Percentiles rank a stretch among this genome's conserved stretches.
These are phyloP conservation scores for Pelargonium australe DNA, from an alignment of 441 rosid genomes.

Conservation along the genomic window DNA sequence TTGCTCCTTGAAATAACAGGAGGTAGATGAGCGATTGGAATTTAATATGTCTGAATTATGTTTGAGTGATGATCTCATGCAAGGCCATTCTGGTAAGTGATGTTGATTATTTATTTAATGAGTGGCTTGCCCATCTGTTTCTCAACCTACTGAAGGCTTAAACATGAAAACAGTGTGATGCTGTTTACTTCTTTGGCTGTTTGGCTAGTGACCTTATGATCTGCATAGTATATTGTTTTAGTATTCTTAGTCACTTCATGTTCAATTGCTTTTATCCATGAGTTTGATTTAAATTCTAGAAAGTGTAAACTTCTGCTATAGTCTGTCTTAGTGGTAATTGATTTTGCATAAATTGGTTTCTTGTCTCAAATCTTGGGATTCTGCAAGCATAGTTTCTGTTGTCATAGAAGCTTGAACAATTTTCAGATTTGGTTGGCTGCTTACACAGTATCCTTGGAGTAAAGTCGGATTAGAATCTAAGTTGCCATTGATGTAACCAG, in stretches of 20 bases:
- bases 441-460: background rate
- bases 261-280: background rate
- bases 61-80: slow-evolving; percentile 63
- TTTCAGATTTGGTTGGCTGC: background rate
- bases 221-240: no score
- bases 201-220: no score
- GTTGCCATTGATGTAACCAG: background rate
- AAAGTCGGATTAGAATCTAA: background rate
- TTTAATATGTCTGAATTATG: slow-evolving; percentile 79
- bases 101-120: background rate
- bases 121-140: background rate
- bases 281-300: background rate
- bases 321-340: background rate
- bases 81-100: slow-evolving; percentile 55
- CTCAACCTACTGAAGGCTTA: background rate
- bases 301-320: background rate
- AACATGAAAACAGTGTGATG: background rate
- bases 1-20: slow-evolving; percentile 42
- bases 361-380: background rate
- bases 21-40: slow-evolving; percentile 80
- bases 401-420: background rate
- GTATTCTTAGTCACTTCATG: background rate
- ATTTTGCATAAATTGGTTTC: background rate
- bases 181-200: background rate
- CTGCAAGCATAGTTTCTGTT: background rate